Evolutionary conservation across 2,329 filamentous ascomycete genomes (phyloP), one percentile per base, ranked within the genome.

Genomic region (Alternaria postmessia): DNA sequence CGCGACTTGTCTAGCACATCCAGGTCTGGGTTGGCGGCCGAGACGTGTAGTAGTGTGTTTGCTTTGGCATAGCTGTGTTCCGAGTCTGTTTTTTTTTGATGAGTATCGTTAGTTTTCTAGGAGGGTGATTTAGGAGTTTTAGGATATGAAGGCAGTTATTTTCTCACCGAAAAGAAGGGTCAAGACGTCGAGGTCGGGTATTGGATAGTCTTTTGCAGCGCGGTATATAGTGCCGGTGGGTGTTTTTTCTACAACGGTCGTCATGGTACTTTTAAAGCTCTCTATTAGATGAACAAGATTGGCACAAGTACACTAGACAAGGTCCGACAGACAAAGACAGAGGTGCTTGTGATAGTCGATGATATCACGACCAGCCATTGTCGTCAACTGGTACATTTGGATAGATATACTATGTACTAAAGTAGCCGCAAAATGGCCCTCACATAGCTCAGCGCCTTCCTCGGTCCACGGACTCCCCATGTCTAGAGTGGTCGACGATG

Each of bases 21-120:
- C 52, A 84, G 81, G n/a, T 77, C 78, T 0, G 87, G 85, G 51
- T 88, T 79, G 6, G 81, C 80, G 0, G 88, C 87, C 65, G 88
- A 86, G 43, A 82, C 80, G 70, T 89, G 86, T 4, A 90, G 75
- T 3, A 84, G 67, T 0, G 83, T 85, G 52, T 86, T 80, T 46
- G 86, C 82, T 22, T 81, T 73, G 22, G 79, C 73, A 9, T 67
- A 62, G 16, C 69, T 71, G 39, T 78, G 64, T 20, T 76, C 67
- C 1, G 70, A 68, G 47, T 75, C 71, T 77, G 46, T 1, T 24
- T 24, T 24, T 24, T 7, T 24, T 7, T 7, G n/a, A n/a, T 20
- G 18, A 18, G 18, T 18, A 24, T 24, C 1, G 24, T 24, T 7
- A 1, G 24, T 26, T 26, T 7, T 26, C 24, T 26, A 7, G 24